Evolutionary conservation across 1,139 yeast genomes (phyloP).

Genomic region (Taphrina betulina): DNA sequence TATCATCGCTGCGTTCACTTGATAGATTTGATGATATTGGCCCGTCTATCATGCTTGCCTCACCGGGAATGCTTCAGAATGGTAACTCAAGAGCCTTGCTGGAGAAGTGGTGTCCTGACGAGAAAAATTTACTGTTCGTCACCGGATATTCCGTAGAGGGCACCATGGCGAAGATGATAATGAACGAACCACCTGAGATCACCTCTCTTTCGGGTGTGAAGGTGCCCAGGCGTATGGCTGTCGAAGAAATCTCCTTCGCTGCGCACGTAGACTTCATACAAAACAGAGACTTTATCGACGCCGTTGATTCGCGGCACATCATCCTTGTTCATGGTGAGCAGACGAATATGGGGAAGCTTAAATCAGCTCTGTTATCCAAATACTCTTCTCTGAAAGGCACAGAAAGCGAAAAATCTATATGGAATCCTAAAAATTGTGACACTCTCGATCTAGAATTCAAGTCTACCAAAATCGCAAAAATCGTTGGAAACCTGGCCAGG

Average conservation of each 20-base stretch:
- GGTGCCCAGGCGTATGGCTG: conserved; percentile 79
- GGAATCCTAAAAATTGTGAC: conserved; percentile 89
- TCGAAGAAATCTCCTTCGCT: conserved; percentile 97
- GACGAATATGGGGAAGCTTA: conserved; percentile 94
- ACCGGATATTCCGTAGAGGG: conserved; percentile 99
- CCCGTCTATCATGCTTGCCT: conserved; percentile 92
- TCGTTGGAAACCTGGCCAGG: conserved; percentile 39
- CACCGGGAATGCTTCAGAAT: conserved; percentile 97
- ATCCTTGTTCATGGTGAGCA: conserved; percentile 93
- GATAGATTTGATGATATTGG: conserved; percentile 90
- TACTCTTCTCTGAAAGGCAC: conserved; percentile 80
- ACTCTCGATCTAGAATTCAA: conserved; percentile 72
- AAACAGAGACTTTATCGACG: conserved; percentile 84
- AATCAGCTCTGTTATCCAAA: conserved; percentile 85
- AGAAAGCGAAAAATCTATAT: conserved; percentile 86
- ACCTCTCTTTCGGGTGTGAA: conserved; percentile 64
- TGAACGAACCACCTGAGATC: conserved; percentile 85
- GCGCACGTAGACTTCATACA: conserved; percentile 98
- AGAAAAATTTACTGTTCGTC: conserved; percentile 77
- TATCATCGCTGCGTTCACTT: conserved; percentile 73
- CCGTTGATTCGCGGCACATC: conserved; percentile 71
- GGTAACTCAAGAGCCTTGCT: conserved; percentile 88
- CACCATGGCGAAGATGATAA: conserved; percentile 86
- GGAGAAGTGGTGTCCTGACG: conserved; percentile 97
- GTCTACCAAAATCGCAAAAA: conserved; percentile 74